Base-by-base conservation (phyloP, 2,329 filamentous ascomycete species). In the Microsporum ferrugineum region DNA sequence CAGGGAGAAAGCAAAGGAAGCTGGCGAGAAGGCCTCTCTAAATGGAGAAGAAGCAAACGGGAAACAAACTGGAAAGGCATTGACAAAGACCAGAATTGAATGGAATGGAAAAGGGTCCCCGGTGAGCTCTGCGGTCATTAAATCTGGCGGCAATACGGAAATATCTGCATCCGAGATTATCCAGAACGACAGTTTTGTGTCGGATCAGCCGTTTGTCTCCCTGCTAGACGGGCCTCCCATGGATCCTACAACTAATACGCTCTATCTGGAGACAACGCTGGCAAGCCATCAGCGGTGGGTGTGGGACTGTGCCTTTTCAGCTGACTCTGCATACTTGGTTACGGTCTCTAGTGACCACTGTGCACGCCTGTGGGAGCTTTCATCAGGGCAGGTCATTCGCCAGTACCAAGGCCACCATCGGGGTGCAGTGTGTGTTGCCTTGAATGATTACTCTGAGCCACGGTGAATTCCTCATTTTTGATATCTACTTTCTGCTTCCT, bases 351-450 rank as follows among this genome's bases (percentile, higher is more conserved):
- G 88, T 47, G 91, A 96, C 71, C 91, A 96, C 73, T 96, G 95
- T 71, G 91, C 91, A 1, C 82, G 91, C 17, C 77, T 96, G 61
- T 96, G 91, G 91, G 91, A 96, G 77, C 78, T 96, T 65, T 79
- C 81, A 65, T 91, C 87, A 66, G 90, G 95, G 73, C 87, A 86
- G 69, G 91, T 96, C 66, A 96, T 96, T 68, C 82, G 91, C 55
- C 91, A 96, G 77, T 96, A 96, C 73, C 96, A 95, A 71, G 91
- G 91, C 5, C 91, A 96, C 71, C 91, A 96, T 72, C 82, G 91
- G 39, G 91, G 91, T 49, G 89, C 91, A 2, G 90, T 96, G 0
- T 96, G 91, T 70, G 91, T 96, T 41, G 91, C 91, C 12, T 78
- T 96, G 65, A 96, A 96, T 72, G 91, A 96, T 71, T 90, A 90